Evolutionary conservation across 164 flowering plant genomes (phyloP), one percentile per base, ranked within the genome.

Genomic region (Stephania yunnanensis): DNA sequence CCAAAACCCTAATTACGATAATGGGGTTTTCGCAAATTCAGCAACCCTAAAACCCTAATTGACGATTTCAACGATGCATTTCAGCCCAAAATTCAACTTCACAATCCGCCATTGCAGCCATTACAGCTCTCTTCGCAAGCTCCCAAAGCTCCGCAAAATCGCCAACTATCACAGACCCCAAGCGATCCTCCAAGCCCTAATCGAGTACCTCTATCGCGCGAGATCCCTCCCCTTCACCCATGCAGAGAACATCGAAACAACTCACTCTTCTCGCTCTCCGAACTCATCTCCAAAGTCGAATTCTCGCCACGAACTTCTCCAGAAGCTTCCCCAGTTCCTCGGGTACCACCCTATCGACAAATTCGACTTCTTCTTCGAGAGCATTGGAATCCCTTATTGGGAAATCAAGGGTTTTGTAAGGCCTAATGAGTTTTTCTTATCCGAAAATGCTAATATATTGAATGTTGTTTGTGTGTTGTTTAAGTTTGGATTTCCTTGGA

Each of bases 291-390:
- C 20, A 77, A 73, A 64, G 65, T 88, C 53, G 79, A 76, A 8
- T 87, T 75, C 71, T 79, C 87, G 2, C 48, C 80, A 15, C 12
- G 1, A 53, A 46, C 3, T 87, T 89, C 78, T 19, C 78, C 9
- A 76, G 45, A 1, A 77, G 77, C 44, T 44, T 92, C 64, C 73
- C 36, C 69, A 85, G 78, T 86, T 82, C 76, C 85, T 92, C 76
- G 83, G 89, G 73, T 92, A 92, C 85, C 83, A 89, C 68, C 94
- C 92, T 61, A 81, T 90, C 55, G 86, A 87, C 70, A 92, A 92
- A 70, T 85, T 87, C 45, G 88, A 86, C 63, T 87, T 88, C 74
- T 87, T 92, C 81, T 85, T 84, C 45, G 94, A n/a, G n/a, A n/a
- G n/a, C n/a, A n/a, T n/a, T n/a, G n/a, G n/a, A n/a, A n/a, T n/a